Percentiles rank a stretch among this genome's conserved stretches.
phyloP scores from a whole-genome alignment of 163 green algal genomes.

The Chloromonas sp. region DNA sequence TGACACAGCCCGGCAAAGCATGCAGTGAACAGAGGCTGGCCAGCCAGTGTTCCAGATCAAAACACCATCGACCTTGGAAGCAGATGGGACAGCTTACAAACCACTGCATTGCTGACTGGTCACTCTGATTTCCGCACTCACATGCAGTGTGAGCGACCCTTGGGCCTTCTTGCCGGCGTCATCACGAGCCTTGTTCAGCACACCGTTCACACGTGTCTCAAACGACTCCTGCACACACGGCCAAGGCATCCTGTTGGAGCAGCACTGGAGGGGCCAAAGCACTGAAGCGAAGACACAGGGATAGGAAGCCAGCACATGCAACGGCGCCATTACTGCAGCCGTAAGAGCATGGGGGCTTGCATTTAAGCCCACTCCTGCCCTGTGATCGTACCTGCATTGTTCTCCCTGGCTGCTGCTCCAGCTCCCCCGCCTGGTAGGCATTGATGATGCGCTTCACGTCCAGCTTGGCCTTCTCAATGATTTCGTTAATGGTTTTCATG shows the following conservation, averaged over 20 bases:
- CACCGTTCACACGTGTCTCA: slow-evolving; percentile 86
- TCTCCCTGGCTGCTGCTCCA: slow-evolving; percentile 72
- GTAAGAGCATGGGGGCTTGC: background rate
- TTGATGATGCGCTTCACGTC: slow-evolving; percentile 93
- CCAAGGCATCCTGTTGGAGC: background rate
- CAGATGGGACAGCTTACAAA: too few relatives aligned
- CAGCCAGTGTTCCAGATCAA: too few relatives aligned
- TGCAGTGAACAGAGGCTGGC: too few relatives aligned
- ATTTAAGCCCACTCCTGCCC: background rate
- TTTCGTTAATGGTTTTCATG: slow-evolving; percentile 89
- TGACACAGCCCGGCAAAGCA: too few relatives aligned
- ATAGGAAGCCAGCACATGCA: too few relatives aligned
- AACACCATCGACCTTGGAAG: too few relatives aligned
- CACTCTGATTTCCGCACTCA: background rate
- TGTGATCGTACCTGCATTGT: slow-evolving; percentile 55
- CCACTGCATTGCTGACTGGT: too few relatives aligned
- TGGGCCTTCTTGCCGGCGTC: slow-evolving; percentile 86
- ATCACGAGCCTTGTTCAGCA: slow-evolving; percentile 61
- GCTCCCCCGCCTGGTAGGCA: slow-evolving; percentile 68
- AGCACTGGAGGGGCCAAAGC: too few relatives aligned
- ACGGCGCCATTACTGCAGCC: background rate
- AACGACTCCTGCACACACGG: slow-evolving; percentile 74
- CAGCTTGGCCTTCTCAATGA: slow-evolving; percentile 86
- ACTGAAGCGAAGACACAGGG: too few relatives aligned
- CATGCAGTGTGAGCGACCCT: slow-evolving; percentile 55